Evolutionary conservation across 768 basidiomycete species (phyloP).

Genomic region (Russula emetica): DNA sequence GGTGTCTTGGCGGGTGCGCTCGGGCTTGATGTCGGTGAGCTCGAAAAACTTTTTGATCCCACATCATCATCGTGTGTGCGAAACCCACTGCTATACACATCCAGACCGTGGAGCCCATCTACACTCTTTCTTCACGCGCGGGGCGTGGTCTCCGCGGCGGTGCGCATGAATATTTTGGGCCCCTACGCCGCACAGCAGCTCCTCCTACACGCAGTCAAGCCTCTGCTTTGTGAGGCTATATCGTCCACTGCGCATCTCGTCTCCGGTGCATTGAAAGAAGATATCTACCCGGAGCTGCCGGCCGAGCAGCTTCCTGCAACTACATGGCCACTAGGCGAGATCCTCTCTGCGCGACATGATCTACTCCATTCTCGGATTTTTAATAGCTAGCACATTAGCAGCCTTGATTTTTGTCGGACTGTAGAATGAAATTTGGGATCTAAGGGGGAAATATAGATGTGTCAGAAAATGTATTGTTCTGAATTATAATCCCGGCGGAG

Average conservation of each 20-base stretch:
- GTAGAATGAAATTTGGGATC: no score
- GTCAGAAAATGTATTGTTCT: no score
- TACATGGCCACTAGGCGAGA: conserved; percentile 96
- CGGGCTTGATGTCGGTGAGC: conserved; percentile 63
- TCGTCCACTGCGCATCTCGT: neutral
- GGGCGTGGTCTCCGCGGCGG: conserved; percentile 83
- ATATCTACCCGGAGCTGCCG: conserved; percentile 35
- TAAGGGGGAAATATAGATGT: no score
- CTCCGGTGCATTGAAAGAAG: conserved; percentile 27
- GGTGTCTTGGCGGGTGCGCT: conserved; percentile 78
- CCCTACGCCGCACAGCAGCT: conserved; percentile 91
- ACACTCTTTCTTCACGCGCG: conserved; percentile 91
- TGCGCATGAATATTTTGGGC: conserved; percentile 86
- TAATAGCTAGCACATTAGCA: conserved; percentile 55
- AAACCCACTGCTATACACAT: neutral
- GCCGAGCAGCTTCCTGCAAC: conserved; percentile 53
- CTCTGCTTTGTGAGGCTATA: conserved; percentile 58
- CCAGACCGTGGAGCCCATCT: conserved; percentile 81
- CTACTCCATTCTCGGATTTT: conserved; percentile 95
- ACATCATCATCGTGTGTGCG: no score
- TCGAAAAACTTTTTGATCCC: neutral
- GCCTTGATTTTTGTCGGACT: no score
- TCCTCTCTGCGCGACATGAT: conserved; percentile 86
- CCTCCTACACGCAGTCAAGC: conserved; percentile 66
- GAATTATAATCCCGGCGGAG: no score